Percentiles rank a stretch among this genome's conserved stretches.
Evolutionary conservation across 1,139 yeast species (phyloP).

Genomic region (Trichomonascaceae sp.): DNA sequence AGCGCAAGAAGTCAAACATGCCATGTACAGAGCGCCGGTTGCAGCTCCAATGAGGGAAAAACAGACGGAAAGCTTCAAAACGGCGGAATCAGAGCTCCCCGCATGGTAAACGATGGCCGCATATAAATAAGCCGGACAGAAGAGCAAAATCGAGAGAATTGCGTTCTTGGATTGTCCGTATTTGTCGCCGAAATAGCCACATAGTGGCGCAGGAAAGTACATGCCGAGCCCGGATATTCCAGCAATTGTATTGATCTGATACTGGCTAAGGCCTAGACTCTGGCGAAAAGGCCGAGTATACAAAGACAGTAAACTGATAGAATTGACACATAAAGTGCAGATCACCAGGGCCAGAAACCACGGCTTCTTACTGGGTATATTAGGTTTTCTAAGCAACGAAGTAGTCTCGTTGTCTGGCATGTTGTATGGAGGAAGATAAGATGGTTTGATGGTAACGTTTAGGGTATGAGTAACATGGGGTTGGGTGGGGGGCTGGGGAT

Average conservation of each 20-base stretch:
- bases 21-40: slow-evolving; percentile 73
- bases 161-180: slow-evolving; percentile 79
- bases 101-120: slow-evolving; percentile 34
- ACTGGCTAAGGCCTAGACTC: slow-evolving; percentile 53
- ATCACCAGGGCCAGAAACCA: slow-evolving; percentile 13
- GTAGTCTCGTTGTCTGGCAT: slow-evolving; percentile 6
- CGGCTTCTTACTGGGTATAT: not conserved
- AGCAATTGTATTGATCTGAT: slow-evolving; percentile 72
- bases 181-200: slow-evolving; percentile 79
- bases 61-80: slow-evolving; percentile 22
- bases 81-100: slow-evolving; percentile 8
- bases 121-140: slow-evolving; percentile 65
- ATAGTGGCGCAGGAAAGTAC: slow-evolving; percentile 74
- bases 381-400: slow-evolving; percentile 4
- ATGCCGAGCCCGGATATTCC: slow-evolving; percentile 73
- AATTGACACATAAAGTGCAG: slow-evolving; percentile 68
- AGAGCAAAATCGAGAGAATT: slow-evolving; percentile 53
- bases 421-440: not conserved
- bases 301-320: slow-evolving; percentile 72
- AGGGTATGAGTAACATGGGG: not conserved
- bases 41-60: slow-evolving; percentile 68
- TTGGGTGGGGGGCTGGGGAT: not conserved
- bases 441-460: not conserved
- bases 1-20: slow-evolving; percentile 77
- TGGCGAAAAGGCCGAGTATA: slow-evolving; percentile 66